Percentiles rank a stretch among this genome's conserved stretches.
Conservation (phyloP, 176 grass and related monocot genomes). For the Eragrostis curvula region DNA sequence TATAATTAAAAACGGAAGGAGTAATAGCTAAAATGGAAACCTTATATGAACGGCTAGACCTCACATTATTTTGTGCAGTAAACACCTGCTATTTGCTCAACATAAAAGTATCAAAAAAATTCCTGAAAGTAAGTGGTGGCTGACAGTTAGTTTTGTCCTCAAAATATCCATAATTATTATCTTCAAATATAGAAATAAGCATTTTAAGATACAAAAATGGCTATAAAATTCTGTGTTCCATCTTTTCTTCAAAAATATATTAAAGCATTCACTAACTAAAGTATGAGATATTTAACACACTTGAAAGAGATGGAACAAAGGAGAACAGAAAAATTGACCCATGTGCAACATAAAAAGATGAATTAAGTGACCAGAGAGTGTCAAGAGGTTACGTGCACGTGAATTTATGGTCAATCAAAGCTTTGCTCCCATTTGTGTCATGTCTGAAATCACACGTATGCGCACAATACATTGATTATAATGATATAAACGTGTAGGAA, state of each 20-base stretch:
- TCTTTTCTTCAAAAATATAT: neutral
- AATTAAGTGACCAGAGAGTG: neutral
- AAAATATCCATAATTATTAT: too few relatives aligned
- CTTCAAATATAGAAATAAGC: too few relatives aligned
- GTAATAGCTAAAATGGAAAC: neutral
- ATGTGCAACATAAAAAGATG: neutral
- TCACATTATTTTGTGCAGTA: neutral
- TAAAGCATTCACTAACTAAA: neutral
- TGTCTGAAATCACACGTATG: constrained; percentile 3
- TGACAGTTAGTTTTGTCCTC: too few relatives aligned
- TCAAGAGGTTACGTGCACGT: neutral
- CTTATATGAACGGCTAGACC: neutral
- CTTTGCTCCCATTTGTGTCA: neutral
- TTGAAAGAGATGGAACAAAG: neutral
- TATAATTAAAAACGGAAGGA: too few relatives aligned
- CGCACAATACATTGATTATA: neutral
- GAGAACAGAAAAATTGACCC: neutral
- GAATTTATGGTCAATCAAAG: neutral
- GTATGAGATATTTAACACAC: neutral
- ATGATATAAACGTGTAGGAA: neutral
- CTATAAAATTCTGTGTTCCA: neutral
- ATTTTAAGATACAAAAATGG: neutral
- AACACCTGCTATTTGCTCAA: neutral
- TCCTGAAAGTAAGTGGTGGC: neutral
- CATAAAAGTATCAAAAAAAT: neutral